Evolutionary conservation across 2,329 filamentous ascomycete genomes (phyloP).

Genomic region (Tolypocladium guangdongense): DNA sequence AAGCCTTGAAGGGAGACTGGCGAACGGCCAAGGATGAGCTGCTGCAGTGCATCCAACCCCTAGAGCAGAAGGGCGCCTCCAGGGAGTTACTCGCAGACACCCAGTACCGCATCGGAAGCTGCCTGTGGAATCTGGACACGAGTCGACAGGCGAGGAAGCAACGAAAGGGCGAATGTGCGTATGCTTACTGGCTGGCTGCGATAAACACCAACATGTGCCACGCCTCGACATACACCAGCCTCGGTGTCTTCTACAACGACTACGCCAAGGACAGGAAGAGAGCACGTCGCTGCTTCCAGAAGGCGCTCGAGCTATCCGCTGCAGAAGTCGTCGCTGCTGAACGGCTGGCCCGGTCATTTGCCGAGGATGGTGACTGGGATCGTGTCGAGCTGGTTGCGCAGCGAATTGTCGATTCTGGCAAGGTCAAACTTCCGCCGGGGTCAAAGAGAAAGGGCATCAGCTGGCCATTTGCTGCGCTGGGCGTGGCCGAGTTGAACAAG

Average conservation of each 20-base stretch:
- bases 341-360: conserved; percentile 74
- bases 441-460: conserved; percentile 89
- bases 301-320: conserved; percentile 85
- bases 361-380: conserved; percentile 89
- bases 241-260: conserved; percentile 85
- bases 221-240: conserved; percentile 80
- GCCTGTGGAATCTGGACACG: conserved; percentile 73
- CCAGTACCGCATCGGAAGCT: conserved; percentile 77
- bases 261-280: conserved; percentile 80
- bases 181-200: conserved; percentile 70
- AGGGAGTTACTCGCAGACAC: conserved; percentile 74
- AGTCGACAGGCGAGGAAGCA: conserved; percentile 67
- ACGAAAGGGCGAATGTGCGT: conserved; percentile 59
- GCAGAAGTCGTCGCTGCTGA: conserved; percentile 82
- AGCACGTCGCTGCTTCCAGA: conserved; percentile 88
- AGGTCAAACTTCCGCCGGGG: conserved; percentile 78
- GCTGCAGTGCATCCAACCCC: conserved; percentile 53
- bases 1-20: conserved; percentile 71
- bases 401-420: conserved; percentile 88
- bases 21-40: conserved; percentile 56
- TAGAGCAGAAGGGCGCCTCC: conserved; percentile 49
- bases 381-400: conserved; percentile 87
- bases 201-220: conserved; percentile 80
- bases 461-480: conserved; percentile 91
- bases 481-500: conserved; percentile 89